Base-by-base conservation (phyloP, 179 eudicot species). In the Heliamphora pulchella region DNA sequence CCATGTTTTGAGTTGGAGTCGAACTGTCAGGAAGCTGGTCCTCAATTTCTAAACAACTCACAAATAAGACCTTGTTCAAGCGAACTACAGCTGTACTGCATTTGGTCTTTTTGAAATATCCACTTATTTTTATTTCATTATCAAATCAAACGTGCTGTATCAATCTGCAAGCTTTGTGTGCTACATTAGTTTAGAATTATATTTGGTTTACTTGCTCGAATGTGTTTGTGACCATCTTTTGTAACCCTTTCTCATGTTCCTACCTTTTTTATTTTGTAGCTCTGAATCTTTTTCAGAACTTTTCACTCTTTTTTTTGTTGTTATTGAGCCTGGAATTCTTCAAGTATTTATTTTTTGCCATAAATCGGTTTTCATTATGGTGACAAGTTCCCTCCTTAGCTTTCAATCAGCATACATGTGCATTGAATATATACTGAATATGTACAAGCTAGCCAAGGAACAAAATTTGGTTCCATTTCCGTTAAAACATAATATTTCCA, bases 41-140 rank as follows among this genome's bases (percentile, higher is more conserved):
- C 7, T n/a, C 9, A 5, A 3, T 59, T 59, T 3, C 17, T 2
- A 44, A 65, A 31, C 46, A 20, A 20, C 46, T 65, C 43, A 65
- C 0, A 4, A 65, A 8, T 31, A 31, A 31, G 31, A 65, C 70
- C 46, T 4, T 2, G 46, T 65, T 6, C 15, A 9, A 65, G 14
- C 31, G 46, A 10, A 5, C 70, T 65, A 20, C 4, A 64, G n/a
- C 15, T 67, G 13, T 39, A 41, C n/a, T 2, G 48, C 14, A 10
- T 66, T 67, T 14, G 71, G 17, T 0, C 4, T 14, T 67, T 5
- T 13, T 8, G 5, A 67, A 67, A 17, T 67, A 43, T 11, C 15
- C 18, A 39, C 18, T 43, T 67, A 67, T 67, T 67, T 67, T 67
- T 67, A 67, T 67, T 67, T 39, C 41, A 17, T 67, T 67, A 31